These are phyloP conservation scores for Lasiodiplodia gonubiensis DNA, from an alignment of 2,329 filamentous ascomycete species.

Conservation along the genomic window DNA sequence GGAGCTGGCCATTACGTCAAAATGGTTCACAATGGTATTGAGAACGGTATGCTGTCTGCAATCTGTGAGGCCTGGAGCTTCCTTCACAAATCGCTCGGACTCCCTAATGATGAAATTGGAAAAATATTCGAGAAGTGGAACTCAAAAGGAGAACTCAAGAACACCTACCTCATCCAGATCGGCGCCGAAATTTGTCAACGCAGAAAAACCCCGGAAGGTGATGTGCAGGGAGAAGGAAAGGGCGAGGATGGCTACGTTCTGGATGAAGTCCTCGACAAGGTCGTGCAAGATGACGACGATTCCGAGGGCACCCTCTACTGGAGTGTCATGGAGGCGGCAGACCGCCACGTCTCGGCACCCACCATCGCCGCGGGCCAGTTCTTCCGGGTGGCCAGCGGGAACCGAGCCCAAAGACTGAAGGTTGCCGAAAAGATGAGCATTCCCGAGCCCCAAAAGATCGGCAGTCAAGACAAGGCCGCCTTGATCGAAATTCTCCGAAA, in stretches of 20 bases:
- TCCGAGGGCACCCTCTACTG: constrained; percentile 64
- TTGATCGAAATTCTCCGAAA: constrained; percentile 56
- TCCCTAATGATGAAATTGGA: constrained; percentile 58
- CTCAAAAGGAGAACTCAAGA: constrained; percentile 53
- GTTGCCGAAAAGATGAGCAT: constrained; percentile 46
- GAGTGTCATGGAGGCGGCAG: constrained; percentile 59
- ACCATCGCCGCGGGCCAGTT: constrained; percentile 61
- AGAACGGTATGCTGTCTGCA: constrained; percentile 64
- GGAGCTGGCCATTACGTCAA: constrained; percentile 67
- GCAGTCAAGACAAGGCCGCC: constrained; percentile 34
- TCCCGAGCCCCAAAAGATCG: constrained; percentile 40
- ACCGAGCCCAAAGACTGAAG: constrained; percentile 54
- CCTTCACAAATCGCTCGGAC: constrained; percentile 56
- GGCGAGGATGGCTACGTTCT: constrained; percentile 53
- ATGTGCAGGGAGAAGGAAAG: constrained; percentile 31
- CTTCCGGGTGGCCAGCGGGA: constrained; percentile 60
- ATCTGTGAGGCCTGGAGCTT: constrained; percentile 63
- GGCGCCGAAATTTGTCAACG: constrained; percentile 57
- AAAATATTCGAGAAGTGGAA: constrained; percentile 62
- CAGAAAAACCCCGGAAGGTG: constrained; percentile 46
- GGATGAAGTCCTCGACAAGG: constrained; percentile 62
- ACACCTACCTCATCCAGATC: constrained; percentile 61
- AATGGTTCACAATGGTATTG: constrained; percentile 69
- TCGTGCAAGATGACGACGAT: constrained; percentile 64
- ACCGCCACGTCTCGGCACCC: constrained; percentile 60